Percentiles rank a stretch among this genome's conserved stretches.
phyloP scores from a whole-genome alignment of 2,329 filamentous ascomycete species.

The Apiospora koreana region DNA sequence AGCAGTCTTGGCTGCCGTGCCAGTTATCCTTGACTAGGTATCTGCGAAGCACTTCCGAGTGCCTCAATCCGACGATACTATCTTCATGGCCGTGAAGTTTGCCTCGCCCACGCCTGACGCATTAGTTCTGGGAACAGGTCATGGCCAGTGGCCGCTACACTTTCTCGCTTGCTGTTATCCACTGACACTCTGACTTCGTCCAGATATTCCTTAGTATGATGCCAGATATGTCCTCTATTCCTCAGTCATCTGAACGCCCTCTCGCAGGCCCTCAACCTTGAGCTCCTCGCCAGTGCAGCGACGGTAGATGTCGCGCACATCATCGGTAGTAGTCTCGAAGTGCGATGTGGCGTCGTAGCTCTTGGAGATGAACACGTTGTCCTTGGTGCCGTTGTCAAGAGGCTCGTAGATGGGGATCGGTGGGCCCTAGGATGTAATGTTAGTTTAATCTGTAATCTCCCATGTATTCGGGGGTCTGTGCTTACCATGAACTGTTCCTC shows the following conservation, averaged over 20 bases:
- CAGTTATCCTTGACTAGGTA: not conserved
- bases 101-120: not conserved
- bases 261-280: constrained; percentile 82
- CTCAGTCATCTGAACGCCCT: constrained; percentile 72
- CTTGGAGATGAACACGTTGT: constrained; percentile 97
- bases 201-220: not conserved
- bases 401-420: constrained; percentile 96
- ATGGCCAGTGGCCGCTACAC: not conserved
- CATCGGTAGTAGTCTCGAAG: constrained; percentile 90
- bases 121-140: not conserved
- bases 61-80: not conserved
- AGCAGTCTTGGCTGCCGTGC: not conserved
- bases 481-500: constrained; percentile 95
- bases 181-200: not conserved
- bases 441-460: not conserved
- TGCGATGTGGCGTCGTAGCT: constrained; percentile 98
- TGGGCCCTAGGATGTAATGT: constrained; percentile 52
- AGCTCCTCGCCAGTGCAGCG: constrained; percentile 83
- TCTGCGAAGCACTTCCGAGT: not conserved
- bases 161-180: not conserved
- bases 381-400: constrained; percentile 74
- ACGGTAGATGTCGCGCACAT: constrained; percentile 91
- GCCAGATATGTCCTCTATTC: constrained; percentile 45
- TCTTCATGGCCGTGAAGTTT: not conserved
- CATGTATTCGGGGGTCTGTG: not conserved